phyloP scores from a whole-genome alignment of 352 stramenopile genomes.

The Phytophthora uliginosa region DNA sequence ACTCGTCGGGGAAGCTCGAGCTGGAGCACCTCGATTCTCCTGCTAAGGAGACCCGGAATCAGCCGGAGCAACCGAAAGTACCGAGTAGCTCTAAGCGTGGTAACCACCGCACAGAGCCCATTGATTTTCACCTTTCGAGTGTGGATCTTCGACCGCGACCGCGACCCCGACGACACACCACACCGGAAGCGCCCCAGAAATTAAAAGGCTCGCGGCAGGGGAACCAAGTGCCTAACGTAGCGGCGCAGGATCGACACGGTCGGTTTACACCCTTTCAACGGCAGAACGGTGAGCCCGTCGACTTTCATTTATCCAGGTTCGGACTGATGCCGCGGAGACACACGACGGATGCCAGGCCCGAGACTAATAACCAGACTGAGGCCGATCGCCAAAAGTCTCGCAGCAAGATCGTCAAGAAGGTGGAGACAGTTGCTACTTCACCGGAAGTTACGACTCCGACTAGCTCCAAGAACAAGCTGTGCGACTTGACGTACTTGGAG shows the following conservation, averaged over 20 bases:
- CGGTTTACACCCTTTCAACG: slow-evolving; percentile 10
- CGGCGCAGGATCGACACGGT: slow-evolving; percentile 1
- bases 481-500: slow-evolving; percentile 40
- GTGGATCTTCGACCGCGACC: slow-evolving; percentile 19
- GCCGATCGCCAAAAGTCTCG: slow-evolving; percentile 1
- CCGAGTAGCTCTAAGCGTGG: slow-evolving; percentile 2
- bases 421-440: slow-evolving; percentile 2
- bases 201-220: not conserved
- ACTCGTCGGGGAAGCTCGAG: slow-evolving; percentile 29
- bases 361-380: slow-evolving; percentile 17
- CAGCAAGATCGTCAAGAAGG: slow-evolving; percentile 17
- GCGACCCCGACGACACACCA: slow-evolving; percentile 26
- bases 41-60: slow-evolving; percentile 1
- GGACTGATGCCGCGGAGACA: slow-evolving; percentile 27
- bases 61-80: not conserved
- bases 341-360: slow-evolving; percentile 1
- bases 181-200: slow-evolving; percentile 14
- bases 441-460: slow-evolving; percentile 10
- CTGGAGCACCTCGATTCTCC: slow-evolving; percentile 23
- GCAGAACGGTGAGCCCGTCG: slow-evolving; percentile 26
- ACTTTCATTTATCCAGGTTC: slow-evolving; percentile 47
- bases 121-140: slow-evolving; percentile 31
- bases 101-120: slow-evolving; percentile 5
- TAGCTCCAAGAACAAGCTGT: slow-evolving; percentile 33
- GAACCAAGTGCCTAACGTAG: slow-evolving; percentile 1